Percentiles rank a stretch among this genome's conserved stretches.
Evolutionary conservation across 257 asterid species (phyloP).

Genomic region (Salvia miltiorrhiza): DNA sequence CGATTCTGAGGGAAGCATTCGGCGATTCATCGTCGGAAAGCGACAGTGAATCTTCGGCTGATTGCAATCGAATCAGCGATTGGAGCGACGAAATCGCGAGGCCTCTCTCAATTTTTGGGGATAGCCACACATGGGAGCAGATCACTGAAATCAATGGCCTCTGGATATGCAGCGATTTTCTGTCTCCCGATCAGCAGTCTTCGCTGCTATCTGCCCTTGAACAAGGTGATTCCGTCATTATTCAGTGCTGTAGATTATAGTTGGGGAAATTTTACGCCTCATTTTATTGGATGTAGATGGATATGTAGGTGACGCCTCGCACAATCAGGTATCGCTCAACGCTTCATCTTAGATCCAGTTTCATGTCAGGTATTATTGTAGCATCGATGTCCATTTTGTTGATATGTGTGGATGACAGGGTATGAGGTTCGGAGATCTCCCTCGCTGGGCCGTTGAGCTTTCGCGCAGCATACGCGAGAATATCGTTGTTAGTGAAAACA

Average conservation of each 20-base stretch:
- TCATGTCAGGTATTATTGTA: too few relatives aligned
- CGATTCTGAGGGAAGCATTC: slow-evolving; percentile 56
- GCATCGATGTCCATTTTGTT: background rate
- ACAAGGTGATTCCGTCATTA: slow-evolving; percentile 36
- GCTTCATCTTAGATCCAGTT: background rate
- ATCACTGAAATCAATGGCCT: slow-evolving; percentile 66
- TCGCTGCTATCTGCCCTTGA: slow-evolving; percentile 56
- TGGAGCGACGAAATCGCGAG: slow-evolving; percentile 18
- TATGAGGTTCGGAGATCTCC: slow-evolving; percentile 93
- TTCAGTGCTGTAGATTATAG: background rate
- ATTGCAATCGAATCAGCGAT: slow-evolving; percentile 13
- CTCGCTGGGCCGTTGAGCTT: slow-evolving; percentile 76
- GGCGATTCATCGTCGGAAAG: slow-evolving; percentile 70
- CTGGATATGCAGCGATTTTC: slow-evolving; percentile 64
- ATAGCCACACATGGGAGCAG: slow-evolving; percentile 55
- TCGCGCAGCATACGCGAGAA: slow-evolving; percentile 48
- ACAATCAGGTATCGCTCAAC: slow-evolving; percentile 58
- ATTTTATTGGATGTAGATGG: slow-evolving; percentile 65
- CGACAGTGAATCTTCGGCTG: slow-evolving; percentile 31
- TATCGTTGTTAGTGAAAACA: slow-evolving; percentile 25
- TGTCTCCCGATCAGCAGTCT: slow-evolving; percentile 58
- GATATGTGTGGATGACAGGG: slow-evolving; percentile 39
- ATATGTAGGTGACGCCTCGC: slow-evolving; percentile 53
- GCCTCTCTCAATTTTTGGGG: slow-evolving; percentile 34
- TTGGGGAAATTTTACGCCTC: slow-evolving; percentile 8